These are phyloP conservation scores for Colletotrichum eremochloae DNA, from an alignment of 2,329 filamentous ascomycete genomes.

Conservation along the genomic window DNA sequence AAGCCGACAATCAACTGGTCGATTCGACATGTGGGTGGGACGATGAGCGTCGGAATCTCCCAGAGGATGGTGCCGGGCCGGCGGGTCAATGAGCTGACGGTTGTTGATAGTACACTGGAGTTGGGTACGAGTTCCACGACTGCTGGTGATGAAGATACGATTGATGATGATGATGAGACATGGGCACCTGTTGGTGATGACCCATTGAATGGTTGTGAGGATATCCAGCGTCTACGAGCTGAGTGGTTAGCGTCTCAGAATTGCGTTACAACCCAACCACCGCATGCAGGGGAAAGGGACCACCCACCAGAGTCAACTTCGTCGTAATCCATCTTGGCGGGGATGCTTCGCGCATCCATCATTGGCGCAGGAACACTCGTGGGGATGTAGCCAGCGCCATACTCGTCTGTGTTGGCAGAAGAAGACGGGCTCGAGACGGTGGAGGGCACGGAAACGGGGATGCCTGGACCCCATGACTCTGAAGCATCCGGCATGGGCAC, in stretches of 20 bases:
- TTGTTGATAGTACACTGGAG: slow-evolving; percentile 46
- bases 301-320: slow-evolving; percentile 47
- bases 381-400: slow-evolving; percentile 61
- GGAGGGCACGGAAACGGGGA: slow-evolving; percentile 60
- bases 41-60: slow-evolving; percentile 52
- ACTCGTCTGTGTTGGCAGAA: slow-evolving; percentile 62
- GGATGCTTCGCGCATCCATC: slow-evolving; percentile 53
- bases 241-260: slow-evolving; percentile 48
- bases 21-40: slow-evolving; percentile 49
- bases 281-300: slow-evolving; percentile 17
- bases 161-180: slow-evolving; percentile 40
- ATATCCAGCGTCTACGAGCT: slow-evolving; percentile 50
- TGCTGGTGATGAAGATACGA: slow-evolving; percentile 43
- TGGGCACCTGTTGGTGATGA: slow-evolving; percentile 41
- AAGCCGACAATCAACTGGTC: slow-evolving; percentile 54
- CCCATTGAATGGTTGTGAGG: slow-evolving; percentile 47
- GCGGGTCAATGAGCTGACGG: slow-evolving; percentile 51
- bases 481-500: slow-evolving; percentile 57
- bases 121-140: slow-evolving; percentile 43
- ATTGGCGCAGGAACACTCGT: slow-evolving; percentile 63
- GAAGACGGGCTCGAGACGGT: slow-evolving; percentile 67
- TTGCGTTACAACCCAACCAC: slow-evolving; percentile 42
- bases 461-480: slow-evolving; percentile 61
- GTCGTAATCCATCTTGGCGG: slow-evolving; percentile 57
- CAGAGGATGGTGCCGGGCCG: slow-evolving; percentile 46